A percentile compares a stretch with the other conserved stretches of the same genome.
These are phyloP conservation scores for Suillus weaverae DNA, from an alignment of 768 basidiomycete genomes.

Conservation along the genomic window DNA sequence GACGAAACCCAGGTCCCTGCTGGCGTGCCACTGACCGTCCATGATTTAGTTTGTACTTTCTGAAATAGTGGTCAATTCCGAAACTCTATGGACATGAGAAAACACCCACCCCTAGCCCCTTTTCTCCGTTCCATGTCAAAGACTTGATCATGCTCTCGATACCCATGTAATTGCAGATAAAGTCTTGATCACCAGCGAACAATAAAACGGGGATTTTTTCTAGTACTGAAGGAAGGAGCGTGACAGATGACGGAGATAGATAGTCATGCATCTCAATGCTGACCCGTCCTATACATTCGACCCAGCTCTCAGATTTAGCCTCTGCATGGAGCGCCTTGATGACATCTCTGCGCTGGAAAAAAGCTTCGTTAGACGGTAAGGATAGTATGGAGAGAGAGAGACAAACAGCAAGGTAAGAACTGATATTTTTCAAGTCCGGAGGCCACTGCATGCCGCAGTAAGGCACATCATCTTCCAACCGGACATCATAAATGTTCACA, in stretches of 20 bases:
- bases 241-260: conserved; percentile 66
- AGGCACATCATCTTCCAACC: conserved; percentile 80
- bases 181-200: conserved; percentile 93
- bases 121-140: conserved; percentile 83
- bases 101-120: conserved; percentile 75
- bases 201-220: conserved; percentile 82
- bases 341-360: conserved; percentile 72
- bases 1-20: conserved; percentile 92
- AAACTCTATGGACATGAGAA: not conserved
- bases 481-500: conserved; percentile 93
- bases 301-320: conserved; percentile 77
- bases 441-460: conserved; percentile 99
- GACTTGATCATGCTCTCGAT: conserved; percentile 81
- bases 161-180: conserved; percentile 96
- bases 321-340: conserved; percentile 79
- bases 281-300: conserved; percentile 78
- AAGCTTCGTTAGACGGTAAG: not conserved
- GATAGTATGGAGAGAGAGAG: not conserved
- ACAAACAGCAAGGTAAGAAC: conserved; percentile 78
- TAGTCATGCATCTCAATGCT: conserved; percentile 57
- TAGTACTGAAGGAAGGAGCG: conserved; percentile 75
- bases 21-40: conserved; percentile 70
- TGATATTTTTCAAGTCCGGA: conserved; percentile 74
- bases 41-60: conserved; percentile 69
- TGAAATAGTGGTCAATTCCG: conserved; percentile 25